phyloP scores from a whole-genome alignment of 208 protist genomes.

The Acanthamoeba lenticulata region DNA sequence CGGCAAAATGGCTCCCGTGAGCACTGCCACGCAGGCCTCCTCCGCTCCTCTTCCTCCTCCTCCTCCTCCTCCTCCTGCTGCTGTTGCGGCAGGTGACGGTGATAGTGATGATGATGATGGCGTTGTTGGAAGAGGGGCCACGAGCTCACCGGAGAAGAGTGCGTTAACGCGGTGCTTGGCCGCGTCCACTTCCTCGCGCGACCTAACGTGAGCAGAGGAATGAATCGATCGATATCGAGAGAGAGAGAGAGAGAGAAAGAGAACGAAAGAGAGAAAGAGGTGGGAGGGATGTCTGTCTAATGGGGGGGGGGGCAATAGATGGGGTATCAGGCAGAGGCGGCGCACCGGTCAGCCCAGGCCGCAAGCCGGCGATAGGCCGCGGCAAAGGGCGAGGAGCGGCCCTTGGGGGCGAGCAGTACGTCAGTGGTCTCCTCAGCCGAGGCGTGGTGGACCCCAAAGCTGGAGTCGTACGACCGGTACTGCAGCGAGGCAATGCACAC shows the following conservation, averaged over 20 bases:
- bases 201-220: neutral
- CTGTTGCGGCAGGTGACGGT: no score
- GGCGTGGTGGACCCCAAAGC: neutral
- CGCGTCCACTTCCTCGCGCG: neutral
- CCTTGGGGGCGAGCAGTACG: neutral
- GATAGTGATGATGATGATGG: neutral
- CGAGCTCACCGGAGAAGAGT: neutral
- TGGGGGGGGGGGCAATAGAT: neutral
- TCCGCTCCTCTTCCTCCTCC: no score
- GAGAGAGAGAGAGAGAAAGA: neutral
- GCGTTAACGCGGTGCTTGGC: neutral
- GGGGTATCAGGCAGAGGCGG: no score
- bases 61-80: no score
- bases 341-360: neutral
- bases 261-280: neutral
- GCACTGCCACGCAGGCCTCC: no score
- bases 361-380: neutral
- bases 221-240: neutral
- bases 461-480: conserved; percentile 7
- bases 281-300: neutral
- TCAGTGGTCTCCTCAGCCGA: conserved; percentile 7
- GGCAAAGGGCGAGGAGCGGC: neutral
- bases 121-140: neutral
- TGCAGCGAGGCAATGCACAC: neutral
- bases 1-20: no score